These are phyloP conservation scores for Alliaria petiolata DNA, from an alignment of 345 rosid species.

Conservation along the genomic window DNA sequence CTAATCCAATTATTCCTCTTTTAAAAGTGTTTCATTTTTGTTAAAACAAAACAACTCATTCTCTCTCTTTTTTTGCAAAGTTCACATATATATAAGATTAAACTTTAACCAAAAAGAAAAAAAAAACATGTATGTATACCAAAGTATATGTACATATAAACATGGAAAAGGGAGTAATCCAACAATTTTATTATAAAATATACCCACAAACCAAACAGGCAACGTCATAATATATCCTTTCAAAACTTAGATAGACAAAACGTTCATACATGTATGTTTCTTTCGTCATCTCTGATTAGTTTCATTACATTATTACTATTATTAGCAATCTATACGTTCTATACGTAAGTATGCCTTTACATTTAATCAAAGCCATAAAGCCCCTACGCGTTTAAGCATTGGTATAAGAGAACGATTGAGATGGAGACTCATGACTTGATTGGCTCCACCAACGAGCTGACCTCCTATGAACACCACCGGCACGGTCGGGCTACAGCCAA, in stretches of 20 bases:
- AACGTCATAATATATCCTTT: neutral
- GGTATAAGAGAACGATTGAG: slow-evolving; percentile 55
- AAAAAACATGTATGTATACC: too few species aligned
- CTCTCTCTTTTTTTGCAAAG: too few species aligned
- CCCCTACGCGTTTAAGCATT: slow-evolving; percentile 49
- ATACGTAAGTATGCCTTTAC: neutral
- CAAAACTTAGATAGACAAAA: neutral
- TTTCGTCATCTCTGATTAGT: neutral
- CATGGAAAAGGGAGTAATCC: neutral
- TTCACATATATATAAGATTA: too few species aligned
- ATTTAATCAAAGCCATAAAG: slow-evolving; percentile 58
- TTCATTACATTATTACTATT: neutral
- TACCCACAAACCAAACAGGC: neutral
- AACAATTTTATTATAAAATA: neutral
- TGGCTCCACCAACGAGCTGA: slow-evolving; percentile 43
- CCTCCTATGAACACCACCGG: slow-evolving; percentile 82
- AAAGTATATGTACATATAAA: neutral
- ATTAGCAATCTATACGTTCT: neutral
- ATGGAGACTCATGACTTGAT: slow-evolving; percentile 78
- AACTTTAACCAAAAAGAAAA: too few species aligned
- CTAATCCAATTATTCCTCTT: too few species aligned
- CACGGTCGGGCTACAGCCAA: slow-evolving; percentile 64
- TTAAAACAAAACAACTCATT: too few species aligned
- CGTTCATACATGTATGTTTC: neutral
- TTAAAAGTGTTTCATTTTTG: too few species aligned